Evolutionary conservation across 2,329 filamentous ascomycete genomes (phyloP).

Genomic region (Aspergillus bombycis): DNA sequence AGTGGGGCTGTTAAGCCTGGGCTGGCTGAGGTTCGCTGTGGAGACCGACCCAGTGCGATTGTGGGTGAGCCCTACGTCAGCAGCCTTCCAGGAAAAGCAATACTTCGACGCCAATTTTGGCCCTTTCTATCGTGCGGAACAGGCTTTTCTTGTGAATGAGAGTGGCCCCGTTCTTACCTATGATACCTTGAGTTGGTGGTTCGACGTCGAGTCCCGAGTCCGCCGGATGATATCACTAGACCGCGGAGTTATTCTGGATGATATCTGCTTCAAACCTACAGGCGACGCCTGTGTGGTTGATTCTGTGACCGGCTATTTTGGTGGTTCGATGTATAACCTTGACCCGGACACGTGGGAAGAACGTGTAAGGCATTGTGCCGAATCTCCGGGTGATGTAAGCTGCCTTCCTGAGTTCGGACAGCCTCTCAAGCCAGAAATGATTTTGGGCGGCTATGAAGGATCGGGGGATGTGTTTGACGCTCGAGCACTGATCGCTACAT

Average conservation of each 20-base stretch:
- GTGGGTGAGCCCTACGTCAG: conserved; percentile 95
- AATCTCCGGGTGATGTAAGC: conserved; percentile 69
- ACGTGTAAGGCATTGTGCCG: conserved; percentile 72
- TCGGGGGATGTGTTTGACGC: conserved; percentile 69
- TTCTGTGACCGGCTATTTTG: conserved; percentile 88
- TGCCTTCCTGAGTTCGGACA: conserved; percentile 90
- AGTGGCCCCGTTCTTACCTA: conserved; percentile 83
- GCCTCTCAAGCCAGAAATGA: conserved; percentile 80
- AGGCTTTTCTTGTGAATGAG: conserved; percentile 92
- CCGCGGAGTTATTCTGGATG: conserved; percentile 70
- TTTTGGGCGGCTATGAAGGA: conserved; percentile 78
- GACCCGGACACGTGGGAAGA: conserved; percentile 71
- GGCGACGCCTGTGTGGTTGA: conserved; percentile 90
- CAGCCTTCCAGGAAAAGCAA: conserved; percentile 86
- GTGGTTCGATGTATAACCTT: conserved; percentile 65
- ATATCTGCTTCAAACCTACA: conserved; percentile 93
- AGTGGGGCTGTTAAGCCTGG: conserved; percentile 77
- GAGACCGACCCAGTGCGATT: conserved; percentile 88
- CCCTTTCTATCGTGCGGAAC: conserved; percentile 92
- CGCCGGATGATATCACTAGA: conserved; percentile 70
- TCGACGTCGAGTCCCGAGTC: conserved; percentile 80
- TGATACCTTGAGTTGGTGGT: conserved; percentile 91
- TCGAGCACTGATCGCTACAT: conserved; percentile 82
- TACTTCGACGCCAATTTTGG: conserved; percentile 95
- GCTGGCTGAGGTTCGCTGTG: conserved; percentile 86